phyloP scores from a whole-genome alignment of 345 rosid species.

The Melaleuca alternifolia region DNA sequence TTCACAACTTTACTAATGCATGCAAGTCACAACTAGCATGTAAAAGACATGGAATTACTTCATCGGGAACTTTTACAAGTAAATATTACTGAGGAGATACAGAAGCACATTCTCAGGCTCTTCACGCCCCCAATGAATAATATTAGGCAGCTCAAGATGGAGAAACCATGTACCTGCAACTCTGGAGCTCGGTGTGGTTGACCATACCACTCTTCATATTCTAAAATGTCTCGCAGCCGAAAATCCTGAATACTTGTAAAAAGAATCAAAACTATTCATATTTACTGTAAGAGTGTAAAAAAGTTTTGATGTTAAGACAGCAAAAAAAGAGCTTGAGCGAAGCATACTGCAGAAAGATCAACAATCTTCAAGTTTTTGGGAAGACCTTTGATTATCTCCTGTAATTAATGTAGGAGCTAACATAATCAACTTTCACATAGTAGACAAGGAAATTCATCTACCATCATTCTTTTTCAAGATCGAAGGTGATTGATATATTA shows the following conservation, averaged over 20 bases:
- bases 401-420: not conserved
- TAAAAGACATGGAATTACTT: not conserved
- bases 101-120: not conserved
- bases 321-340: not conserved
- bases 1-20: not conserved
- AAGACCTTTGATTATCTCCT: constrained; percentile 86
- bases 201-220: constrained; percentile 78
- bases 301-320: not conserved
- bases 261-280: not conserved
- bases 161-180: constrained; percentile 45
- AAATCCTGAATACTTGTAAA: constrained; percentile 3
- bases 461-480: not conserved
- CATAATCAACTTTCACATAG: not conserved
- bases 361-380: constrained; percentile 65
- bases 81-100: not conserved
- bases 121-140: not conserved
- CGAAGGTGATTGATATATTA: not conserved
- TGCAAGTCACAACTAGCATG: not conserved
- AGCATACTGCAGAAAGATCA: constrained; percentile 91
- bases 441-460: not conserved
- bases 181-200: constrained; percentile 81
- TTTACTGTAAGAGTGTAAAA: not conserved
- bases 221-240: not conserved
- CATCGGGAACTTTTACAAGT: not conserved
- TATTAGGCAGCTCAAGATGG: not conserved